Evolutionary conservation across 2,329 filamentous ascomycete species (phyloP).

Genomic region (Thielaviopsis musarum): DNA sequence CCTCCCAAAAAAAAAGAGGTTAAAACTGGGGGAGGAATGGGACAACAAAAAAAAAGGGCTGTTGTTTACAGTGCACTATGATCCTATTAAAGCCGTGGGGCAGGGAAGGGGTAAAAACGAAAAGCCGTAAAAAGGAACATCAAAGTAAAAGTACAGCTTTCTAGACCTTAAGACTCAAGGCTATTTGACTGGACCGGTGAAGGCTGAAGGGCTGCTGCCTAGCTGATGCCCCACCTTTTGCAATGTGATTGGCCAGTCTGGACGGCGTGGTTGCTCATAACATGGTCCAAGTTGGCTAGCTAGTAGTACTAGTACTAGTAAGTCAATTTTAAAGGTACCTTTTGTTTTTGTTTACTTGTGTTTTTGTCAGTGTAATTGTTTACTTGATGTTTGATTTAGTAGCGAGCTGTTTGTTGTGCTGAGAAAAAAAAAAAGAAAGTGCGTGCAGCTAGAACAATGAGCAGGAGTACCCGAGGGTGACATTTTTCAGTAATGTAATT

Average conservation of each 20-base stretch:
- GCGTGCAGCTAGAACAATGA: neutral
- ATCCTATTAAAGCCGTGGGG: neutral
- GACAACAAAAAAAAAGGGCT: neutral
- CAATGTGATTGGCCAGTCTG: neutral
- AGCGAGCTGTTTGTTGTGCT: neutral
- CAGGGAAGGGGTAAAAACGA: neutral
- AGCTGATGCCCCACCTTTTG: neutral
- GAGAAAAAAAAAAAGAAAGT: neutral
- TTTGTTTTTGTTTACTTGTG: neutral
- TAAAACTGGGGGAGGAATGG: neutral
- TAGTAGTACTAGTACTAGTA: too few relatives aligned
- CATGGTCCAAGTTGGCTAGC: neutral
- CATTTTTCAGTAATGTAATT: neutral
- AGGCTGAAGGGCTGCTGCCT: constrained; percentile 6
- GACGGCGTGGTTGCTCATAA: neutral
- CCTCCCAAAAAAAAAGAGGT: neutral
- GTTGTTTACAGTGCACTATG: neutral
- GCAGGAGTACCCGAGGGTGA: neutral
- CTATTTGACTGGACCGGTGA: constrained; percentile 6
- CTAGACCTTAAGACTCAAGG: neutral
- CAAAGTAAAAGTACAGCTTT: neutral
- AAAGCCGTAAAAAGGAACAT: neutral
- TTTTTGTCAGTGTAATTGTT: neutral
- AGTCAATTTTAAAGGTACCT: neutral
- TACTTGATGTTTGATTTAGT: too few relatives aligned